Evolutionary conservation across 2,329 filamentous ascomycete genomes (phyloP).

Genomic region (Ophiostoma perfectum): DNA sequence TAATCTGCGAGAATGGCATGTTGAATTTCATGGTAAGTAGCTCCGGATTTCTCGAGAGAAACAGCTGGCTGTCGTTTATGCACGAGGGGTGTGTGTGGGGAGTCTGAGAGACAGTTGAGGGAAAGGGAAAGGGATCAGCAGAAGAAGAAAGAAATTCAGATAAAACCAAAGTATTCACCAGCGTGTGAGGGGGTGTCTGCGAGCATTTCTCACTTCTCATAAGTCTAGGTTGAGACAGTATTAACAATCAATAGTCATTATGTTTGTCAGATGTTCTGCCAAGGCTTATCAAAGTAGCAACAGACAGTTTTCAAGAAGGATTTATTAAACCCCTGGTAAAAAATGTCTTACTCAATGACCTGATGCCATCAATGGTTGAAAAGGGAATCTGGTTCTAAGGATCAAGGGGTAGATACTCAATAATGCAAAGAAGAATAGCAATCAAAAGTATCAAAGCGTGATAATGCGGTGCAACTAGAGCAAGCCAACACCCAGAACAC

Average conservation of each 20-base stretch:
- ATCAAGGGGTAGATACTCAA: background rate
- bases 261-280: too few relatives aligned
- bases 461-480: background rate
- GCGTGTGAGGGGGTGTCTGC: background rate
- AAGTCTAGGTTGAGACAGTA: too few relatives aligned
- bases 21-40: background rate
- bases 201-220: background rate
- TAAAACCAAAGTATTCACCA: background rate
- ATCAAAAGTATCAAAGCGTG: background rate
- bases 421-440: background rate
- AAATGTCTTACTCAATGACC: too few relatives aligned
- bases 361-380: too few relatives aligned
- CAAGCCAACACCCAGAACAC: background rate
- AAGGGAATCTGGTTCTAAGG: too few relatives aligned
- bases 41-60: background rate
- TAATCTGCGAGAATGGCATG: background rate
- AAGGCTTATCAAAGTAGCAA: too few relatives aligned
- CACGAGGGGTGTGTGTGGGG: constrained; percentile 4
- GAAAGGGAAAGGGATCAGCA: background rate
- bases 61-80: constrained; percentile 2
- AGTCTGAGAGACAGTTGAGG: background rate
- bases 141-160: background rate
- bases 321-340: too few relatives aligned
- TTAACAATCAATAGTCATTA: too few relatives aligned
- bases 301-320: too few relatives aligned